A percentile compares a stretch with the other conserved stretches of the same genome.
These are phyloP conservation scores for Apiotrichum siamense DNA, from an alignment of 1,284 basidiomycete genomes.

Conservation along the genomic window DNA sequence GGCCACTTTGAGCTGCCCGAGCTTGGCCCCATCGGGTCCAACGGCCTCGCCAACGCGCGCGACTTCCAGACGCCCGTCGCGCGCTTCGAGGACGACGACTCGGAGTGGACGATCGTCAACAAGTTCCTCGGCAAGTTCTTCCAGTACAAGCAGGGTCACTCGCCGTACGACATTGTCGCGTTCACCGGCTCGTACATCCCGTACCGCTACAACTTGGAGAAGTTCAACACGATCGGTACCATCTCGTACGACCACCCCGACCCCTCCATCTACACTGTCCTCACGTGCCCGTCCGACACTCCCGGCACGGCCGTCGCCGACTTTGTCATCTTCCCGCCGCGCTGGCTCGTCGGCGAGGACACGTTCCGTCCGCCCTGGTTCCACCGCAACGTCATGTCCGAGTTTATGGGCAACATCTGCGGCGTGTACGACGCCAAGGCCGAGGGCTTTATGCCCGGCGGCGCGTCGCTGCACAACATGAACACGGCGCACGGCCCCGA, in stretches of 20 bases:
- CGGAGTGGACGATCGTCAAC: conserved; percentile 50
- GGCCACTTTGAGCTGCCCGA: conserved; percentile 61
- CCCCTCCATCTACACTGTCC: conserved; percentile 34
- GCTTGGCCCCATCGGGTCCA: conserved; percentile 60
- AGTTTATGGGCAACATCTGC: conserved; percentile 19
- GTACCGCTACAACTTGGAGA: conserved; percentile 63
- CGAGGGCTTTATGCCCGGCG: conserved; percentile 14
- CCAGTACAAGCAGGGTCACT: conserved; percentile 51
- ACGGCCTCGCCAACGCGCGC: conserved; percentile 58
- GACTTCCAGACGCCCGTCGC: conserved; percentile 63
- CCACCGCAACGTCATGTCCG: conserved; percentile 55
- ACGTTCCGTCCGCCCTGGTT: conserved; percentile 51
- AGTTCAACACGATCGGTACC: conserved; percentile 61
- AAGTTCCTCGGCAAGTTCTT: conserved; percentile 11
- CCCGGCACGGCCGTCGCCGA: conserved; percentile 52
- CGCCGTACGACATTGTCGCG: conserved; percentile 57
- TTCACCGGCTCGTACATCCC: conserved; percentile 66
- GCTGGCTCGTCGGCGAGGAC: conserved; percentile 39
- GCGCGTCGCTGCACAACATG: conserved; percentile 30
- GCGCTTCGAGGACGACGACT: conserved; percentile 52
- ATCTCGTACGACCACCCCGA: conserved; percentile 53
- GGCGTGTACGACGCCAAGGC: conserved; percentile 24
- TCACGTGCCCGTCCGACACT: conserved; percentile 49
- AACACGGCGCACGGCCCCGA: conserved; percentile 33
- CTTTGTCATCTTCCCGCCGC: conserved; percentile 23